Conservation (phyloP, 2,329 filamentous ascomycete genomes). For the Ampelomyces quisqualis region DNA sequence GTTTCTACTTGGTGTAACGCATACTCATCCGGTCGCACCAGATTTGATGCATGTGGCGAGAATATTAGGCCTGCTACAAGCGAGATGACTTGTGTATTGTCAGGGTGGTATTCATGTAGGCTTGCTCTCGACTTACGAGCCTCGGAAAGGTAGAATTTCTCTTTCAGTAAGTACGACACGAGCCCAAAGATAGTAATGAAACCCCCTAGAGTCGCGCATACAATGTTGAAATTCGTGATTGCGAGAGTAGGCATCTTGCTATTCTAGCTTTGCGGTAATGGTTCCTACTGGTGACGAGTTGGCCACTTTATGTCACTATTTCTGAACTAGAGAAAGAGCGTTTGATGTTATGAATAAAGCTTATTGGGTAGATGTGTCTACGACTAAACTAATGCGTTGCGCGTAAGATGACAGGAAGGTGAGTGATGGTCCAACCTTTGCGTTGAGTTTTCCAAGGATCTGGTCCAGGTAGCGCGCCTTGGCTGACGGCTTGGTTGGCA, state of each 20-base stretch:
- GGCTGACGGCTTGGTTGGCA: conserved; percentile 7
- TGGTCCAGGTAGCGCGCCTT: no score
- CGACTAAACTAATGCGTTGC: not conserved
- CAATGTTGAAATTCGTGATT: conserved; percentile 78
- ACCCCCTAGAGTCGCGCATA: conserved; percentile 76
- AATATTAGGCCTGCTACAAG: conserved; percentile 76
- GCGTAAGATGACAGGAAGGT: not conserved
- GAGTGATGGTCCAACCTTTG: no score
- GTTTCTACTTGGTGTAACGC: conserved; percentile 59
- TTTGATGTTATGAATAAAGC: not conserved
- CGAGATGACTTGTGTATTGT: conserved; percentile 67
- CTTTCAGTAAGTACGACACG: conserved; percentile 86
- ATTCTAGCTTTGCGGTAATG: no score
- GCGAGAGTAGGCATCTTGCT: conserved; percentile 63
- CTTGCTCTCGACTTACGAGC: conserved; percentile 62
- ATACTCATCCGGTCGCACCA: conserved; percentile 73
- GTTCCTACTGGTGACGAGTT: no score
- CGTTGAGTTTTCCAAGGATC: no score
- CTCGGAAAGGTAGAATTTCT: conserved; percentile 88
- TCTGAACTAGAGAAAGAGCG: not conserved
- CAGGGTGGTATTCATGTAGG: conserved; percentile 3
- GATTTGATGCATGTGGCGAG: conserved; percentile 74
- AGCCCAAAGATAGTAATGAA: conserved; percentile 90
- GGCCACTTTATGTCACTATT: conserved; percentile 2
- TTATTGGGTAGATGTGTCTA: not conserved